Conservation (phyloP, 371 early-diverging fungal genomes). For the Apophysomyces ossiformis region DNA sequence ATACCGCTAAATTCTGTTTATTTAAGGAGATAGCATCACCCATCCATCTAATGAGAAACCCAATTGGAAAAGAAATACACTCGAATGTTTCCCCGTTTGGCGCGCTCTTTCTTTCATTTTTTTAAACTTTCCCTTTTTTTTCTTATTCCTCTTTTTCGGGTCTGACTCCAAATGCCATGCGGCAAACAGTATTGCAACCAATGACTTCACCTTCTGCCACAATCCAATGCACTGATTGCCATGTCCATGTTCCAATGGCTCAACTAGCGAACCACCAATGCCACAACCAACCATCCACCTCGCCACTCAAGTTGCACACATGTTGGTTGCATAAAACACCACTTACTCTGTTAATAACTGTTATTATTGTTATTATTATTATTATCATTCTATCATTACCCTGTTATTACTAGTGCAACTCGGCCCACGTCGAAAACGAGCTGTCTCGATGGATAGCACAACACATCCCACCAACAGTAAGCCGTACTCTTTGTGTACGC, state of each 20-base stretch:
- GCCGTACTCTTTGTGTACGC: neutral
- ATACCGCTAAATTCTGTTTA: too few species aligned
- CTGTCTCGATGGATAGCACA: slow-evolving; percentile 12
- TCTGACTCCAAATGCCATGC: too few species aligned
- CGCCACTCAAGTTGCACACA: slow-evolving; percentile 8
- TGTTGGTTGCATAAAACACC: slow-evolving; percentile 4
- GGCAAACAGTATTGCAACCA: too few species aligned
- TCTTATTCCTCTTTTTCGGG: neutral
- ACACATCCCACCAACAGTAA: slow-evolving; percentile 20
- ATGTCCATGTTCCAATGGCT: slow-evolving; percentile 13
- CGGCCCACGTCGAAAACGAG: slow-evolving; percentile 7
- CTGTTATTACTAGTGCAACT: slow-evolving; percentile 8
- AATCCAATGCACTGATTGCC: slow-evolving; percentile 17
- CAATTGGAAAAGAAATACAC: neutral
- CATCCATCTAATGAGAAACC: neutral
- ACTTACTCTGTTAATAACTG: neutral
- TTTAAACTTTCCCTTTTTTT: neutral
- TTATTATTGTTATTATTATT: too few species aligned
- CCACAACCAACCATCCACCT: slow-evolving; percentile 1
- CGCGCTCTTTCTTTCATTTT: neutral
- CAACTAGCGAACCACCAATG: slow-evolving; percentile 22
- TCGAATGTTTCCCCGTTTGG: neutral
- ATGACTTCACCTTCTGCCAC: neutral
- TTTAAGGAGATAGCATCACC: too few species aligned
- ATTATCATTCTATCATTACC: neutral